Percentiles rank a stretch among this genome's conserved stretches.
Conservation (phyloP, 176 grass and related monocot genomes). For the Carex cristatella region DNA sequence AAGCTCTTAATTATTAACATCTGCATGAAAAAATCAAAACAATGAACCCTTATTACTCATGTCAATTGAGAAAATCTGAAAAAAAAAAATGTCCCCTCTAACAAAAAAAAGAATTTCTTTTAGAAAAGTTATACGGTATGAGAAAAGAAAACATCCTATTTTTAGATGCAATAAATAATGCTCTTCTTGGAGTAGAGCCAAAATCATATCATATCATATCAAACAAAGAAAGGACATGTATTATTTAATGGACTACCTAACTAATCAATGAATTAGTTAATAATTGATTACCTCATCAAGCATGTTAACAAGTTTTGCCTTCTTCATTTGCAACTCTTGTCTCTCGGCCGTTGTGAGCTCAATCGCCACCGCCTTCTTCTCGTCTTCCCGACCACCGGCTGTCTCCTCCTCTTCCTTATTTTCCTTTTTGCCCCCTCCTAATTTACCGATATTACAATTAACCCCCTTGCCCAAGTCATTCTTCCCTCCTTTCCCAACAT, state of each 20-base stretch:
- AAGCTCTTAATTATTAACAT: not conserved
- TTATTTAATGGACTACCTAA: slow-evolving; percentile 16
- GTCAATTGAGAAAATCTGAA: not conserved
- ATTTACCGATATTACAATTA: slow-evolving; percentile 5
- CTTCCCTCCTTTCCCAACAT: slow-evolving; percentile 57
- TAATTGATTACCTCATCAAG: slow-evolving; percentile 75
- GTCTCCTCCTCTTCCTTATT: slow-evolving; percentile 43
- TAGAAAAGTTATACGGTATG: not conserved
- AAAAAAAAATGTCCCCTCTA: not conserved
- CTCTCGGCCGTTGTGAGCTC: slow-evolving; percentile 85
- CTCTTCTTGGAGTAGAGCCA: not conserved
- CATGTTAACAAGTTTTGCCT: slow-evolving; percentile 97
- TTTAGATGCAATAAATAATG: slow-evolving; percentile 10
- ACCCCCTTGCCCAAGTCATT: slow-evolving; percentile 9
- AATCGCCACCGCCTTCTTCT: slow-evolving; percentile 22
- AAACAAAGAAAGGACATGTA: not conserved
- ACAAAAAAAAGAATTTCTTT: slow-evolving; percentile 7
- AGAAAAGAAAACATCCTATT: not conserved
- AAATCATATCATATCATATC: not conserved
- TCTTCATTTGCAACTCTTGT: slow-evolving; percentile 99
- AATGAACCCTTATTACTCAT: not conserved
- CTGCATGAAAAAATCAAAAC: not conserved
- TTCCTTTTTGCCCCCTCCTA: slow-evolving; percentile 27
- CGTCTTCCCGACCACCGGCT: slow-evolving; percentile 13
- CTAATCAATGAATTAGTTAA: slow-evolving; percentile 18